Percentiles rank a stretch among this genome's conserved stretches.
phyloP scores from a whole-genome alignment of 768 basidiomycete genomes.

The Tricholoma hemisulphureum region DNA sequence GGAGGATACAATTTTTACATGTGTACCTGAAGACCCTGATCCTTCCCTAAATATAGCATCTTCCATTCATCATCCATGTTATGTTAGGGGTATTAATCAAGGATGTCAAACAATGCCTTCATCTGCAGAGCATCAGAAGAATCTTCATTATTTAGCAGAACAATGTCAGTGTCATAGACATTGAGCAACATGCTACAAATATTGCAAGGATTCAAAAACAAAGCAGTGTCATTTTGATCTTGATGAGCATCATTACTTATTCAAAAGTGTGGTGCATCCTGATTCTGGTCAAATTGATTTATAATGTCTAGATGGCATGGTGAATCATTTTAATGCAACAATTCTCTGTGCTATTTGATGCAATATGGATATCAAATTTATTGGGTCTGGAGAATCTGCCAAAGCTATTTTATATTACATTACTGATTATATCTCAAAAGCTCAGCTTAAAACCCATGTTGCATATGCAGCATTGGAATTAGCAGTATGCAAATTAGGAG shows the following conservation, averaged over 20 bases:
- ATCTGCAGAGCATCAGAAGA: slow-evolving; percentile 8
- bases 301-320: too few relatives aligned
- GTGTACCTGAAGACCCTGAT: slow-evolving; percentile 18
- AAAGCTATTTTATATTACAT: slow-evolving; percentile 46
- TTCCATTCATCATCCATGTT: slow-evolving; percentile 17
- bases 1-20: too few relatives aligned
- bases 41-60: slow-evolving; percentile 1
- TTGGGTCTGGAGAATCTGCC: slow-evolving; percentile 43
- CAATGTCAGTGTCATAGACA: slow-evolving; percentile 35
- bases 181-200: too few relatives aligned
- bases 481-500: slow-evolving; percentile 29
- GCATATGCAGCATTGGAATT: slow-evolving; percentile 37
- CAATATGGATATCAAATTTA: too few relatives aligned
- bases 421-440: slow-evolving; percentile 50
- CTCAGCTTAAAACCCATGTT: too few relatives aligned
- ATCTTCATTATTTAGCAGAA: slow-evolving; percentile 20
- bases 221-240: slow-evolving; percentile 35
- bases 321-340: too few relatives aligned
- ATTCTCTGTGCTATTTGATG: too few relatives aligned
- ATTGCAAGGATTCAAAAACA: slow-evolving; percentile 17
- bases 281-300: slow-evolving; percentile 32
- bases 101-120: not conserved
- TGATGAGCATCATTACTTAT: slow-evolving; percentile 14
- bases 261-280: slow-evolving; percentile 21
- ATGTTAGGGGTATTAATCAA: slow-evolving; percentile 6